Evolutionary conservation across 352 stramenopile species (phyloP), one percentile per base, ranked within the genome.

Genomic region (Plasmopara viticola): DNA sequence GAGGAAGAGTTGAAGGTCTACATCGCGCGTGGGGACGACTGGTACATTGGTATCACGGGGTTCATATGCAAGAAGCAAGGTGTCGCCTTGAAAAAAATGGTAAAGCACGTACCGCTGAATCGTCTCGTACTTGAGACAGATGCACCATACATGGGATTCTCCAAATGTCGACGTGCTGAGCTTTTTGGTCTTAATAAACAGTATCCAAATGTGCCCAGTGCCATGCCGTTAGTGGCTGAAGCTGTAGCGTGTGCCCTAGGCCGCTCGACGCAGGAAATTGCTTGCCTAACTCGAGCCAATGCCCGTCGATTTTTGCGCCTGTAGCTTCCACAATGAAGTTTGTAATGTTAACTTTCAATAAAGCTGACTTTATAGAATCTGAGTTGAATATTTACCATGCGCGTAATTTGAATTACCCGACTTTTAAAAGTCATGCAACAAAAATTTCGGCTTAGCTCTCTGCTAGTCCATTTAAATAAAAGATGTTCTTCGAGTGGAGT

Each of bases 121-220:
- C 70, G 74, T 33, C 72, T 97, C 6, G 76, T 97, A 40, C 70
- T 97, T 41, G 90, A 97, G 69, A 97, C 90, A 6, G 88, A 97
- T 63, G 86, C 88, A 44, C 90, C 90, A 25, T 97, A 95, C 62
- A 96, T 97, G 88, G 76, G 78, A 10, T 89, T 90, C 30, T 75
- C 86, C 0, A 77, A 78, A 31, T 90, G 79, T 40, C 72, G 79
- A 20, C 43, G 49, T 29, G 54, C 54, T 28, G 76, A 87, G 43
- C 1, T 30, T 0, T 60, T 31, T 20, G 53, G 77, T 28, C 15
- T 9, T 4, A 90, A 90, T 50, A 76, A 81, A 53, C 77, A 90
- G 67, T 88, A 79, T 50, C 82, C 82, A 25, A 93, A 93, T 38
- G 82, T 91, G 12, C 78, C 80, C 5, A 89, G 67, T 35, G 74